phyloP scores from a whole-genome alignment of 345 rosid species.

The Corchorus olitorius region DNA sequence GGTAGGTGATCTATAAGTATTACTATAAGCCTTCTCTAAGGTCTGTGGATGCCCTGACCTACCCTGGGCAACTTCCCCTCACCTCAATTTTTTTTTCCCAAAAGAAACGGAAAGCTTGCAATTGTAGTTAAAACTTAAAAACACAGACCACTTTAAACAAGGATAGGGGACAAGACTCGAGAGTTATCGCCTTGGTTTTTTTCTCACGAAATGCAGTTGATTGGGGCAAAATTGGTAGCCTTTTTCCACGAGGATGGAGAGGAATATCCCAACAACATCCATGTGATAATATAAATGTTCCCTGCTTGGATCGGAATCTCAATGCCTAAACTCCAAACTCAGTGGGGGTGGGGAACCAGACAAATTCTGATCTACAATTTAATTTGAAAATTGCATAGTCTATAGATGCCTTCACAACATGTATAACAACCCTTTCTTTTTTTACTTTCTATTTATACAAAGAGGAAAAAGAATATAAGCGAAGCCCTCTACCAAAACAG shows the following conservation, averaged over 20 bases:
- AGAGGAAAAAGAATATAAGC: background rate
- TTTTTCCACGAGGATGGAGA: background rate
- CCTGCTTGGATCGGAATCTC: background rate
- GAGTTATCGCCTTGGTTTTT: slow-evolving; percentile 7
- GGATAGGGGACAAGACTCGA: background rate
- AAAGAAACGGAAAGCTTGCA: too few species aligned
- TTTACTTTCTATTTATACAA: background rate
- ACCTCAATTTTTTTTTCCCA: too few species aligned
- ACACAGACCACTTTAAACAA: too few species aligned
- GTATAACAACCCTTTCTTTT: background rate
- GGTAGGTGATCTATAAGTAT: too few species aligned
- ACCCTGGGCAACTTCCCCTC: too few species aligned
- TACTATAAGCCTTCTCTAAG: too few species aligned
- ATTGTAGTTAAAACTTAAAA: too few species aligned
- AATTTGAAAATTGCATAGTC: background rate
- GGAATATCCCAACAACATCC: slow-evolving; percentile 9
- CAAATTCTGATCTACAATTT: background rate
- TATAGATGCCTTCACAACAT: background rate
- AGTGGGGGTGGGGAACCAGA: background rate
- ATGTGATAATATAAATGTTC: slow-evolving; percentile 5
- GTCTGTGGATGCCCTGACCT: too few species aligned
- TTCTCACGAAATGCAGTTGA: background rate
- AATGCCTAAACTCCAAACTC: slow-evolving; percentile 5
- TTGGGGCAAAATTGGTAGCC: background rate
- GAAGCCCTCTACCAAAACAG: background rate